Evolutionary conservation across 164 flowering plant genomes (phyloP).

Genomic region (Vitis vinifera): ASM3070453v1 NC_081816.1:6886001-6886500

Average conservation of each 20-base stretch:
- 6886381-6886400: constrained; percentile 61
- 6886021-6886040: constrained; percentile 51
- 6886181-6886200: no score
- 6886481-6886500: constrained; percentile 86
- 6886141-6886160: no score
- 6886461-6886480: constrained; percentile 66
- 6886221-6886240: no score
- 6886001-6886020: constrained; percentile 82
- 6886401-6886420: constrained; percentile 62
- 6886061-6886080: constrained; percentile 71
- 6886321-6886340: constrained; percentile 66
- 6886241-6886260: no score
- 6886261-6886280: constrained; percentile 5
- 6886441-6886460: constrained; percentile 64
- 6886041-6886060: constrained; percentile 52
- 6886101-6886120: no score
- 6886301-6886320: constrained; percentile 52
- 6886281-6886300: constrained; percentile 31
- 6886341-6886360: constrained; percentile 66
- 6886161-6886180: no score
- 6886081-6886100: constrained; percentile 36
- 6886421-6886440: constrained; percentile 76
- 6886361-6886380: constrained; percentile 63
- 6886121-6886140: no score
- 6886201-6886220: no score